Percentiles rank a stretch among this genome's conserved stretches.
Conservation (phyloP, 2,329 filamentous ascomycete species). For the Fusarium temperatum region DNA sequence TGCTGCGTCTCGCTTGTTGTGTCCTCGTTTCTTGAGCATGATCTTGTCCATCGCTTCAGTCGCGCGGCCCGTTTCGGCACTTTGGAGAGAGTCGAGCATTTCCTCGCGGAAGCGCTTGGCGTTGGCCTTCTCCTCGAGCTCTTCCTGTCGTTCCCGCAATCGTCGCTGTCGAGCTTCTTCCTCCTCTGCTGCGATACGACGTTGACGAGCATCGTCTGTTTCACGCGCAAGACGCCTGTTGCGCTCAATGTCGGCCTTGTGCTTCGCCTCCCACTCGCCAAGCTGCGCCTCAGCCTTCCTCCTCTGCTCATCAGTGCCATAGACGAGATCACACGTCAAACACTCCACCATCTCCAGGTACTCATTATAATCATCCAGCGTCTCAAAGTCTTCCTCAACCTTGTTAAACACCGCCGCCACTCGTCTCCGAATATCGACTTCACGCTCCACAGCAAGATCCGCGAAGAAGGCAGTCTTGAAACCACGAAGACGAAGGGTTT, state of each 20-base stretch:
- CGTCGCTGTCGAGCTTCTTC: conserved; percentile 70
- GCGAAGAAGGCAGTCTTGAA: conserved; percentile 92
- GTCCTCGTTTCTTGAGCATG: conserved; percentile 77
- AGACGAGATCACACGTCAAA: conserved; percentile 87
- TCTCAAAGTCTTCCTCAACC: conserved; percentile 89
- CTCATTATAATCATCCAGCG: conserved; percentile 85
- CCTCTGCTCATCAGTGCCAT: conserved; percentile 72
- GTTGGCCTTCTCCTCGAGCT: conserved; percentile 74
- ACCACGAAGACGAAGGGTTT: conserved; percentile 83
- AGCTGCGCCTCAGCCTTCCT: conserved; percentile 56
- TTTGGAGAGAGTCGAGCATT: conserved; percentile 75
- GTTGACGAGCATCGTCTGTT: conserved; percentile 62
- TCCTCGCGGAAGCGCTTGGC: conserved; percentile 71
- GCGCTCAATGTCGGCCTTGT: conserved; percentile 73
- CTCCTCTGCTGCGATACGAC: conserved; percentile 69
- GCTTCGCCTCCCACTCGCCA: conserved; percentile 74
- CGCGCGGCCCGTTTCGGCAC: conserved; percentile 67
- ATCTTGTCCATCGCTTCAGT: conserved; percentile 67
- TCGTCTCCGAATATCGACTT: conserved; percentile 88
- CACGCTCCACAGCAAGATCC: conserved; percentile 86
- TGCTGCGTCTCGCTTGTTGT: conserved; percentile 51
- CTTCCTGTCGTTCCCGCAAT: conserved; percentile 70
- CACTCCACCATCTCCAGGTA: conserved; percentile 94
- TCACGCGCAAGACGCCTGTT: conserved; percentile 65
- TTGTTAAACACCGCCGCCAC: conserved; percentile 88